Evolutionary conservation across 2,329 filamentous ascomycete species (phyloP), one percentile per base, ranked within the genome.

Genomic region (Phialemonium atrogriseum): DNA sequence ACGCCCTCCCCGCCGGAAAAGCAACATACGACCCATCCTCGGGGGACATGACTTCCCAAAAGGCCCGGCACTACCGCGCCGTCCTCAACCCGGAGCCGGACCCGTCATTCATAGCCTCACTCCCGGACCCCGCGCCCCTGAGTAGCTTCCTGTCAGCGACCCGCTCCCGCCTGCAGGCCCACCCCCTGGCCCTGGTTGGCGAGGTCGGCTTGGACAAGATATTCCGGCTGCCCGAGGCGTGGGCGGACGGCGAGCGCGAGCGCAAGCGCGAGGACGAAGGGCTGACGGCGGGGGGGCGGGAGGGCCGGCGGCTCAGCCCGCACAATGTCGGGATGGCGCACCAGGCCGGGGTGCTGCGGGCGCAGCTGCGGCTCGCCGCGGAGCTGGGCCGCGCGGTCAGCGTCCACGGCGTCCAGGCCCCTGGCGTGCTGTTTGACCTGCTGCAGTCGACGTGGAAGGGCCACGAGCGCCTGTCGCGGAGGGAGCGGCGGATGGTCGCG

Each of bases 121-220:
- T 49, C 11, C 46, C 47, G 3, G 42, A 44, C 6, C 47, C 45
- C 9, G 16, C 27, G 1, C 26, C 46, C 1, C 34, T 50, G 3
- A 40, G 33, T 24, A 14, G n/a, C 12, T 44, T 46, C 30, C 35
- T 50, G 16, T 42, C 54, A 2, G 62, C 77, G 40, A 80, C 77
- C 0, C 66, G 67, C 8, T 40, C 44, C 4, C 66, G 72, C 15
- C 65, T 89, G 2, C 48, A 63, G 11, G 55, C 60, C 3, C 66
- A 79, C 32, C 80, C 78, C 3, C 48, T 67, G 5, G 80, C 83
- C 2, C 65, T 89, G 1, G 64, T 91, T 2, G 84, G 84, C 12
- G 84, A 91, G 55, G 70, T 88, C 17, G 84, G 84, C 1, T 55
- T 91, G 11, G 84, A 91, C 55, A 83, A 80, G 44, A 72, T 73